Evolutionary conservation across 345 rosid species (phyloP).

Genomic region (Dipteronia sinensis): DNA sequence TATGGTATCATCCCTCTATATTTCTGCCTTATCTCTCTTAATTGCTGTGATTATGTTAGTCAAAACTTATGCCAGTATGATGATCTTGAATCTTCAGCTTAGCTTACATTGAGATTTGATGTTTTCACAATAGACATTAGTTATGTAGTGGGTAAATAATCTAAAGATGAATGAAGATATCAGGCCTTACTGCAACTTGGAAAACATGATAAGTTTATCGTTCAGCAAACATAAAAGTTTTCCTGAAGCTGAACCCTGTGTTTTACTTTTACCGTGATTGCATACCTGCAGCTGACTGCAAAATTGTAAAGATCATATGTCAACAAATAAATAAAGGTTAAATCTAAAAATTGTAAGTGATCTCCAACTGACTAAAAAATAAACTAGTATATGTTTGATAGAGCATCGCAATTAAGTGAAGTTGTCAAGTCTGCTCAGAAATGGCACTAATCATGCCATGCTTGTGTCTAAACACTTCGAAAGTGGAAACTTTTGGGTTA

Average conservation of each 20-base stretch:
- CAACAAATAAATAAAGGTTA: no score
- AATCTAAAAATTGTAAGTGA: no score
- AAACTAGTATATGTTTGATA: not conserved
- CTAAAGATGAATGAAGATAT: not conserved
- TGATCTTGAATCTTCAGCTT: not conserved
- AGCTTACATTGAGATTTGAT: no score
- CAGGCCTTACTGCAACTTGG: not conserved
- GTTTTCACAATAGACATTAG: not conserved
- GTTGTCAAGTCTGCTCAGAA: not conserved
- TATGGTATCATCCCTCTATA: slow-evolving; percentile 24
- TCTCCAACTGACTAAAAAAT: not conserved
- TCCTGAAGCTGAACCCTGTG: not conserved
- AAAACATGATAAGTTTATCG: not conserved
- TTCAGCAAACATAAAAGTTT: not conserved
- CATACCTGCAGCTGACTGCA: not conserved
- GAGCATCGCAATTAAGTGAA: not conserved
- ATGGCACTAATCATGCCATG: not conserved
- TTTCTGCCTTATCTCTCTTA: slow-evolving; percentile 4
- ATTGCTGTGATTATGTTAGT: not conserved
- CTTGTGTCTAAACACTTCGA: not conserved
- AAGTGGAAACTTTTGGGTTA: not conserved
- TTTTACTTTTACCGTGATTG: not conserved
- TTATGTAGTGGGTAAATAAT: not conserved
- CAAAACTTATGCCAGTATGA: not conserved
- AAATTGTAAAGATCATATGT: no score